Base-by-base conservation (phyloP, 495 filamentous ascomycete species). In the Patellaria atrata region DNA sequence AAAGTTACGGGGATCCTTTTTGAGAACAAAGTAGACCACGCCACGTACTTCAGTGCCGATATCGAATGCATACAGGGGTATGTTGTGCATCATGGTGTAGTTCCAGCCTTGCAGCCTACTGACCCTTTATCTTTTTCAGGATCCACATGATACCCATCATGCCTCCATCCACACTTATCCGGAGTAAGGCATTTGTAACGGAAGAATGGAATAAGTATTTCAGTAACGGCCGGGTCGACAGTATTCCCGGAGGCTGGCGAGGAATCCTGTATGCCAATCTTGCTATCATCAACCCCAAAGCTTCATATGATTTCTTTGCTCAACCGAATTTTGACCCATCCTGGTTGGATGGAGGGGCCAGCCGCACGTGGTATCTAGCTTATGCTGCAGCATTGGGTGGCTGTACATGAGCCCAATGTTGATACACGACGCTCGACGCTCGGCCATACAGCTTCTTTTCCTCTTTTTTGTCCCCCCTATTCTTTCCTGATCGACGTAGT, bases 111-210 rank as follows among this genome's bases (percentile, higher is more conserved):
- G 19, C 7, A 20, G n/a, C 22, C 12, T 22, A 11, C 11, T 22
- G 4, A 6, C 33, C 17, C 13, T 16, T 27, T 3, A 11, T 30
- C 3, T 5, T 1, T 22, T 27, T 12, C 18, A 43, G 37, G 20
- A 96, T 97, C 38, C 89, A 97, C 61, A 97, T 97, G 89, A 59
- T 97, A 23, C 89, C 91, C 1, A 64, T 94, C 30, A 67, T 80
- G 22, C 82, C 89, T 1, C 65, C 64, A 36, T 75, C 73, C 0
- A 59, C 75, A 12, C 71, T 78, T 35, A 76, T 74, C 3, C 74
- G 91, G 12, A 63, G 63, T 1, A 46, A 51, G n/a, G 57, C 58
- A 0, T 94, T 94, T 44, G 82, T 91, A 3, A 52, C 53, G 13
- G 68, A 94, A 56, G 89, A 97, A 56, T 97, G 91, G 89, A 60